Conservation (phyloP, 441 rosid genomes). For the Capsella rubella region DNA sequence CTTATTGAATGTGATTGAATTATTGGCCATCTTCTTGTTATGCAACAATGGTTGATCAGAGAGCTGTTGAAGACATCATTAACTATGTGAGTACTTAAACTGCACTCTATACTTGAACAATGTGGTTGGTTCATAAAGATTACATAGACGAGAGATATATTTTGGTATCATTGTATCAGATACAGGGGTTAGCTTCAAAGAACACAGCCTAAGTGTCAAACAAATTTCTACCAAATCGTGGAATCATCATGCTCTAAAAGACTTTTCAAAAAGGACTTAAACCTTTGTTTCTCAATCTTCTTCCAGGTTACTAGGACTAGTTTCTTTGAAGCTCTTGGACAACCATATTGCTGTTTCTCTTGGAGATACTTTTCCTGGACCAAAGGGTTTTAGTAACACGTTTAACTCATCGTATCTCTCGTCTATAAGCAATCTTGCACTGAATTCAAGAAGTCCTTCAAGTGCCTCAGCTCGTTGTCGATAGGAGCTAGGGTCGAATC, state of each 20-base stretch:
- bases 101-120: conserved; percentile 5
- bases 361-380: conserved; percentile 97
- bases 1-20: not conserved
- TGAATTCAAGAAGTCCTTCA: conserved; percentile 97
- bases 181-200: conserved; percentile 35
- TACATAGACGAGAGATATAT: conserved; percentile 20
- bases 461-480: conserved; percentile 96
- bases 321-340: conserved; percentile 97
- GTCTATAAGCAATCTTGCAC: conserved; percentile 87
- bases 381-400: conserved; percentile 95
- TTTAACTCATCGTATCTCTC: conserved; percentile 95
- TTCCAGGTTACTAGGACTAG: conserved; percentile 63
- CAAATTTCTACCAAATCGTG: conserved; percentile 41
- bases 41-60: conserved; percentile 86
- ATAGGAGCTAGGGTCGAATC: conserved; percentile 86
- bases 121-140: conserved; percentile 20
- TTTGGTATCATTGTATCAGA: conserved; percentile 27
- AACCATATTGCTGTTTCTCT: conserved; percentile 99
- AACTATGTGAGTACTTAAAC: conserved; percentile 66
- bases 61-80: conserved; percentile 94
- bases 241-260: conserved; percentile 35
- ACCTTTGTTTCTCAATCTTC: conserved; percentile 56
- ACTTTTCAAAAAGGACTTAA: not conserved
- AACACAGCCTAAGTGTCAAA: conserved; percentile 38
- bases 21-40: conserved; percentile 57